A percentile compares a stretch with the other conserved stretches of the same genome.
Conservation (phyloP, 176 grass and related monocot genomes). For the Juncus effusus region DNA sequence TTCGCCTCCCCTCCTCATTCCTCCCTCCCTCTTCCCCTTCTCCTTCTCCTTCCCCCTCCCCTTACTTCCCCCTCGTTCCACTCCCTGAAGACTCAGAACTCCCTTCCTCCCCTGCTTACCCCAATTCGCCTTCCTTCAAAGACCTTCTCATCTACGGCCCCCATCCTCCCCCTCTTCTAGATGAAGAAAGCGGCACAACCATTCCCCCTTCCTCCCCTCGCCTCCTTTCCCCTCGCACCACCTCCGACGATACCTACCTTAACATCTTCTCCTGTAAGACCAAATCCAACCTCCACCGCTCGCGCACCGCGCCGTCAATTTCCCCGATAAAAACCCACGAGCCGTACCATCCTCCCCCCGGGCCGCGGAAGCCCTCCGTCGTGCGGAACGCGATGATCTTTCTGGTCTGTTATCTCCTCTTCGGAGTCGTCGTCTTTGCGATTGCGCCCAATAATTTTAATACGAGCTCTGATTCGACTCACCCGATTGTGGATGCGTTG, state of each 20-base stretch:
- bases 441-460: constrained; percentile 50
- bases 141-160: constrained; percentile 58
- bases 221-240: constrained; percentile 8
- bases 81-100: constrained; percentile 25
- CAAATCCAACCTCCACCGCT: constrained; percentile 72
- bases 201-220: background rate
- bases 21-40: background rate
- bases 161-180: constrained; percentile 15
- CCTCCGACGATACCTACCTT: constrained; percentile 28
- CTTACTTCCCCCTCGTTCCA: constrained; percentile 17
- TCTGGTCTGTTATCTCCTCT: constrained; percentile 61
- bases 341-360: constrained; percentile 10
- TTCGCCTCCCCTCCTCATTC: background rate
- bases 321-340: constrained; percentile 43
- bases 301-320: constrained; percentile 66
- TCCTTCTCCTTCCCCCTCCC: constrained; percentile 17
- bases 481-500: constrained; percentile 83
- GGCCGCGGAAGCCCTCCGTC: constrained; percentile 39
- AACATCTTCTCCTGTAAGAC: constrained; percentile 21
- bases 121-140: constrained; percentile 56
- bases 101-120: constrained; percentile 21
- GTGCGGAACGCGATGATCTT: constrained; percentile 65
- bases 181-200: background rate
- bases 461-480: constrained; percentile 41
- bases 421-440: constrained; percentile 75